A percentile compares a stretch with the other conserved stretches of the same genome.
Evolutionary conservation across 345 rosid species (phyloP).

Genomic region (Camelina hispida): DNA sequence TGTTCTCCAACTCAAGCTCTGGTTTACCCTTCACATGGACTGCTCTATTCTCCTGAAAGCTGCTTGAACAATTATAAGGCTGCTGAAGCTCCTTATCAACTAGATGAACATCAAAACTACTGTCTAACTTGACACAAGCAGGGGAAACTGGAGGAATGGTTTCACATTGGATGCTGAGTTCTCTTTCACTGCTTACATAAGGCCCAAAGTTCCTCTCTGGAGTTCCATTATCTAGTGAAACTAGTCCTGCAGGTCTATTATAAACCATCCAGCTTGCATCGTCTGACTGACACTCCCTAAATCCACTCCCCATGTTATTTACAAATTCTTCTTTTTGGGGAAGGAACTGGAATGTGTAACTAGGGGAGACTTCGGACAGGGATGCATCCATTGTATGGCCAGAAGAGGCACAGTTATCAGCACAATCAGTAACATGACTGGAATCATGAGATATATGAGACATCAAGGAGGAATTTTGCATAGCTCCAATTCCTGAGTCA

Average conservation of each 20-base stretch:
- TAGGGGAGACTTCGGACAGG: not conserved
- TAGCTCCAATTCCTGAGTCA: constrained; percentile 32
- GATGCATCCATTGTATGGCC: constrained; percentile 38
- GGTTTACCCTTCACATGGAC: constrained; percentile 36
- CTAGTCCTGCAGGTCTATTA: constrained; percentile 31
- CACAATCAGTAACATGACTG: constrained; percentile 40
- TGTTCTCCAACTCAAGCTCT: constrained; percentile 36
- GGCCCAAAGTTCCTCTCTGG: constrained; percentile 37
- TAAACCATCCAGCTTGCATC: constrained; percentile 41
- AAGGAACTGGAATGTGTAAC: constrained; percentile 25
- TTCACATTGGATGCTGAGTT: constrained; percentile 43
- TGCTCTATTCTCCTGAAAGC: constrained; percentile 19
- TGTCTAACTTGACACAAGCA: constrained; percentile 33
- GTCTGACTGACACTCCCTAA: constrained; percentile 43
- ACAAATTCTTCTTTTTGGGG: constrained; percentile 40
- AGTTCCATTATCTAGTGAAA: constrained; percentile 26
- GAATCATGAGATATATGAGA: constrained; percentile 51
- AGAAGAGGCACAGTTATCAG: constrained; percentile 34
- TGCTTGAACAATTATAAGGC: constrained; percentile 40
- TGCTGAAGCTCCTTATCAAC: constrained; percentile 36
- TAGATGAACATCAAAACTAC: constrained; percentile 33
- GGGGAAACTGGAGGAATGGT: constrained; percentile 33
- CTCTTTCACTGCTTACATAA: constrained; percentile 45
- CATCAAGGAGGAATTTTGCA: not conserved
- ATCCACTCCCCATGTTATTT: constrained; percentile 46